Conservation (phyloP, 257 asterid species). For the Ocimum tenuiflorum region DNA sequence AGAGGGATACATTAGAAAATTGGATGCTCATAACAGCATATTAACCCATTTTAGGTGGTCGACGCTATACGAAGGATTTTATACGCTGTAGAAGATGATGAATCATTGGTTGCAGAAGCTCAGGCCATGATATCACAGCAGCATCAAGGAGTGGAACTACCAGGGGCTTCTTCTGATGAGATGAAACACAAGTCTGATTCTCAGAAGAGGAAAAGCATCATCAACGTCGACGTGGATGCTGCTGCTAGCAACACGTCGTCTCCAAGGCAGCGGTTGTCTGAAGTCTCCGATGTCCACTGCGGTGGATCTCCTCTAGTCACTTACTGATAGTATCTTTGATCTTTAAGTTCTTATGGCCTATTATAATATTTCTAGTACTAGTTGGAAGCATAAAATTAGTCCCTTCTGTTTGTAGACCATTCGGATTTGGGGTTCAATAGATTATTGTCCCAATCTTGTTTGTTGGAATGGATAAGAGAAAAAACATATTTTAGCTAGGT, state of each 20-base stretch:
- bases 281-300: slow-evolving; percentile 74
- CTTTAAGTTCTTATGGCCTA: not conserved
- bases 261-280: slow-evolving; percentile 73
- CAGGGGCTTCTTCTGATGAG: slow-evolving; percentile 37
- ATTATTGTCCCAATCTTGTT: slow-evolving; percentile 20
- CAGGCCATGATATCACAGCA: slow-evolving; percentile 56
- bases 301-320: slow-evolving; percentile 73
- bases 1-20: not conserved
- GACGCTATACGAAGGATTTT: slow-evolving; percentile 58
- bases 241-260: slow-evolving; percentile 70
- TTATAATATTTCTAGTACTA: slow-evolving; percentile 2
- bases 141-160: slow-evolving; percentile 31
- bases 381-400: not conserved
- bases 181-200: slow-evolving; percentile 38
- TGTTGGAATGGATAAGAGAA: slow-evolving; percentile 20
- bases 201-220: slow-evolving; percentile 74
- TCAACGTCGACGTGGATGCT: slow-evolving; percentile 65
- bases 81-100: slow-evolving; percentile 67
- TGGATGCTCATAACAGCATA: not conserved
- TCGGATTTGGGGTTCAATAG: slow-evolving; percentile 15
- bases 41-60: slow-evolving; percentile 40
- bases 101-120: slow-evolving; percentile 61
- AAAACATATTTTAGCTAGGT: not conserved
- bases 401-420: not conserved
- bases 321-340: slow-evolving; percentile 29